phyloP scores from a whole-genome alignment of 1,284 basidiomycete species.

The Rugosomyces carneus region DNA sequence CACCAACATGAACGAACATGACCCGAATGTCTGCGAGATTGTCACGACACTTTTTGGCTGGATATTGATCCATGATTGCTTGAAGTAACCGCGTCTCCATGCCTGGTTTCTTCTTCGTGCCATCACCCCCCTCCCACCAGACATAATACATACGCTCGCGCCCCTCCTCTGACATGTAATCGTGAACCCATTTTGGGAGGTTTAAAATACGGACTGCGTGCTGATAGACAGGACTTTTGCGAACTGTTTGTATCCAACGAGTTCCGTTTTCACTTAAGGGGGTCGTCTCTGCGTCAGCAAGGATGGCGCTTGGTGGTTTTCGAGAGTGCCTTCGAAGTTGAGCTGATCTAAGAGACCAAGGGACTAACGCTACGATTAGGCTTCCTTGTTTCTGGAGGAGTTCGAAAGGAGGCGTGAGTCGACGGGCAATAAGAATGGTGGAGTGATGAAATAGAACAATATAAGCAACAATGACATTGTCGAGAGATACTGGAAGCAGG shows the following conservation, averaged over 20 bases:
- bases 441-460: conserved; percentile 35
- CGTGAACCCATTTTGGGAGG: conserved; percentile 37
- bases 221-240: conserved; percentile 28
- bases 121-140: conserved; percentile 27
- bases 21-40: conserved; percentile 36
- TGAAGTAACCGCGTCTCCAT: conserved; percentile 42
- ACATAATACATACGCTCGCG: conserved; percentile 27
- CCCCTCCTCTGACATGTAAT: conserved; percentile 29
- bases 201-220: conserved; percentile 39
- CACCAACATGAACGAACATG: conserved; percentile 61
- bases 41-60: conserved; percentile 15
- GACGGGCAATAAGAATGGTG: conserved; percentile 20
- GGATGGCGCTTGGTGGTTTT: conserved; percentile 11
- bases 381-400: conserved; percentile 17
- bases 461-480: conserved; percentile 36
- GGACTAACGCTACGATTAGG: conserved; percentile 41
- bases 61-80: conserved; percentile 37
- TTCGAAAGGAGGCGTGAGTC: conserved; percentile 27
- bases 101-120: conserved; percentile 18
- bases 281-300: conserved; percentile 13
- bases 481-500: conserved; percentile 40
- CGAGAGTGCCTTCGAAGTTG: conserved; percentile 19
- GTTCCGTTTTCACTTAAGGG: conserved; percentile 11
- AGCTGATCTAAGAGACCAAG: conserved; percentile 34
- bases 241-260: conserved; percentile 19